A percentile compares a stretch with the other conserved stretches of the same genome.
Conservation (phyloP, 305 asterid genomes). For the Rubia balearica region DNA sequence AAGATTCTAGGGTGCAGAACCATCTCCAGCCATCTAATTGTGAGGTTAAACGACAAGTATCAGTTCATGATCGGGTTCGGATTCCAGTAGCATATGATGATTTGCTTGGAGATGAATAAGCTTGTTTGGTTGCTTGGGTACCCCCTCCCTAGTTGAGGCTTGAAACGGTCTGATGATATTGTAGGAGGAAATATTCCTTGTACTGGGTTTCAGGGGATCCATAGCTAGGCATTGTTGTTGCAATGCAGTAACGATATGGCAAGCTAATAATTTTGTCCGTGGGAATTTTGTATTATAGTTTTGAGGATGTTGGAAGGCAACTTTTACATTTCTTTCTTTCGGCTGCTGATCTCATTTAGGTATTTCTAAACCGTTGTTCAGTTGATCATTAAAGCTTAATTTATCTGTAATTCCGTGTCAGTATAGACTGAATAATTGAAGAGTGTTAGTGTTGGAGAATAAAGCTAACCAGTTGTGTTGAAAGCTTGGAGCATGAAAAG, state of each 20-base stretch:
- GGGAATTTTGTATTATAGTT: slow-evolving; percentile 12
- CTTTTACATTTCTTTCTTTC: too few relatives aligned
- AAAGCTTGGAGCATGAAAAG: too few relatives aligned
- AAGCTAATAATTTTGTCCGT: slow-evolving; percentile 1
- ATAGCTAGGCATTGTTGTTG: neutral
- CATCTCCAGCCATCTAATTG: slow-evolving; percentile 22
- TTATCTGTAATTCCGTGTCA: too few relatives aligned
- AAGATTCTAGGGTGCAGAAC: slow-evolving; percentile 24
- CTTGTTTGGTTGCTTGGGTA: neutral
- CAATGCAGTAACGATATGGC: neutral
- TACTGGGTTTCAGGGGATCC: neutral
- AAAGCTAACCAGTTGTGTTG: too few relatives aligned
- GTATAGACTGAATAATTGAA: too few relatives aligned
- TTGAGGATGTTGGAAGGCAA: neutral
- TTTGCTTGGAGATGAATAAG: slow-evolving; percentile 33
- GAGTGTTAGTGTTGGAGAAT: too few relatives aligned
- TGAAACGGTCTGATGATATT: neutral
- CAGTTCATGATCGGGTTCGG: slow-evolving; percentile 70
- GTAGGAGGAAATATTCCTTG: neutral
- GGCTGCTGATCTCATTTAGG: too few relatives aligned
- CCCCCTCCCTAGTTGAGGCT: neutral
- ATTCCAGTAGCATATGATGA: slow-evolving; percentile 71
- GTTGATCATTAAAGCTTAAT: too few relatives aligned
- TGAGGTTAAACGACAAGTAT: slow-evolving; percentile 26
- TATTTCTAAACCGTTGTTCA: too few relatives aligned